Evolutionary conservation across 208 protist species (phyloP).

Genomic region (Wallacemonas sp.): DNA sequence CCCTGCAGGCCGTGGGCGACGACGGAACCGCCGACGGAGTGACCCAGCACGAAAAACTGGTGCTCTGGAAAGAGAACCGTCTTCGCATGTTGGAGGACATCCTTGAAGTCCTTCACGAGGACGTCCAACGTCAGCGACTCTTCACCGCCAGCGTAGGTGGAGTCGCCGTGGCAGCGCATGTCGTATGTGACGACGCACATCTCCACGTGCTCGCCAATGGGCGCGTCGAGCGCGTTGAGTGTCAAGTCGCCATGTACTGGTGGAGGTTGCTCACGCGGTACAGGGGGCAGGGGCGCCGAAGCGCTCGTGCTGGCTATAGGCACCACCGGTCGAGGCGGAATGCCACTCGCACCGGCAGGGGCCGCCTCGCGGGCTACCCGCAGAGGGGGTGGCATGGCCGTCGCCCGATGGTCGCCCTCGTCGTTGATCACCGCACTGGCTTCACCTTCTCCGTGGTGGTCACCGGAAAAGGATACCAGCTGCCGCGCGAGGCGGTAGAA

Average conservation of each 20-base stretch:
- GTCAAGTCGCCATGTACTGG: background rate
- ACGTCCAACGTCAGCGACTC: conserved; percentile 54
- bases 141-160: conserved; percentile 64
- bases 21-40: conserved; percentile 88
- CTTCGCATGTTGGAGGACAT: conserved; percentile 41
- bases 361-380: background rate
- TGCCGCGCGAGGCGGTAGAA: conserved; percentile 57
- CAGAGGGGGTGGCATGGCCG: background rate
- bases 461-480: conserved; percentile 8
- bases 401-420: background rate
- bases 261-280: background rate
- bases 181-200: conserved; percentile 76
- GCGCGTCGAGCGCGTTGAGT: conserved; percentile 10
- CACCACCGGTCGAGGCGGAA: background rate
- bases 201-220: conserved; percentile 26
- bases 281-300: background rate
- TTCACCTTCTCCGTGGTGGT: too few relatives aligned
- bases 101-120: conserved; percentile 65
- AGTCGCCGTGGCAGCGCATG: conserved; percentile 86
- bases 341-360: background rate
- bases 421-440: too few relatives aligned
- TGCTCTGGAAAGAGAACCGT: conserved; percentile 35
- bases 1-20: conserved; percentile 43
- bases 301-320: background rate
- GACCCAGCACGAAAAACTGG: conserved; percentile 71